These are phyloP conservation scores for Metarhizium robertsii DNA, from an alignment of 2,329 filamentous ascomycete species.

Conservation along the genomic window DNA sequence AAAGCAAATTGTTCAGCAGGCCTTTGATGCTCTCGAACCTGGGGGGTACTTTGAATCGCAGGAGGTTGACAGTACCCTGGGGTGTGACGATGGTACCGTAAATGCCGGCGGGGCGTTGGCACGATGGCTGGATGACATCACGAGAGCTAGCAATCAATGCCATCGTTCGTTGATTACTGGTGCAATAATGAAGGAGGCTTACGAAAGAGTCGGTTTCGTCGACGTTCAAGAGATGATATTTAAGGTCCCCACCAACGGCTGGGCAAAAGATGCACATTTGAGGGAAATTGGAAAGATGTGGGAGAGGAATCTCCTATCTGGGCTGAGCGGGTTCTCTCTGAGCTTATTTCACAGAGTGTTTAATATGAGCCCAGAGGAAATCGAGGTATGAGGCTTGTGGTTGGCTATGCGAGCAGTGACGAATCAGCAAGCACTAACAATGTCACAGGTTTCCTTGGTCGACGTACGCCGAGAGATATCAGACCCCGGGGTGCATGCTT, in stretches of 20 bases:
- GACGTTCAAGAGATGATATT: slow-evolving; percentile 43
- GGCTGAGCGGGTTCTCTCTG: slow-evolving; percentile 35
- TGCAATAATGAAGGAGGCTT: slow-evolving; percentile 24
- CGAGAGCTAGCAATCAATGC: slow-evolving; percentile 26
- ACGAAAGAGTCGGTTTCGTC: slow-evolving; percentile 42
- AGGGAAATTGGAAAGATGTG: slow-evolving; percentile 36
- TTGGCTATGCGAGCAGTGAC: not conserved
- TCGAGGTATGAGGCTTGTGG: slow-evolving; percentile 30
- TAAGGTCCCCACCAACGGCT: slow-evolving; percentile 45
- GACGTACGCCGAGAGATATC: slow-evolving; percentile 38
- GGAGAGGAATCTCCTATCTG: slow-evolving; percentile 32
- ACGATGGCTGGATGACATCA: slow-evolving; percentile 31
- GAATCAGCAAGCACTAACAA: not conserved
- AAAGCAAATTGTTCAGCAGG: slow-evolving; percentile 39
- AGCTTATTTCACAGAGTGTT: slow-evolving; percentile 31
- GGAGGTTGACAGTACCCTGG: slow-evolving; percentile 29
- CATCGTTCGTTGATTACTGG: slow-evolving; percentile 28
- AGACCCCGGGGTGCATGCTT: slow-evolving; percentile 37
- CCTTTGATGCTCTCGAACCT: slow-evolving; percentile 37
- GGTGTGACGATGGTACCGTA: slow-evolving; percentile 38
- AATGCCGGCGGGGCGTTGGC: slow-evolving; percentile 25
- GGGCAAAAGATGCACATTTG: slow-evolving; percentile 37
- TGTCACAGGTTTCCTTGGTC: slow-evolving; percentile 34
- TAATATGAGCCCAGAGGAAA: slow-evolving; percentile 32
- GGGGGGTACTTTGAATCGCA: slow-evolving; percentile 48